These are phyloP conservation scores for Neoscytalidium dimidiatum DNA, from an alignment of 2,329 filamentous ascomycete genomes.

Conservation along the genomic window DNA sequence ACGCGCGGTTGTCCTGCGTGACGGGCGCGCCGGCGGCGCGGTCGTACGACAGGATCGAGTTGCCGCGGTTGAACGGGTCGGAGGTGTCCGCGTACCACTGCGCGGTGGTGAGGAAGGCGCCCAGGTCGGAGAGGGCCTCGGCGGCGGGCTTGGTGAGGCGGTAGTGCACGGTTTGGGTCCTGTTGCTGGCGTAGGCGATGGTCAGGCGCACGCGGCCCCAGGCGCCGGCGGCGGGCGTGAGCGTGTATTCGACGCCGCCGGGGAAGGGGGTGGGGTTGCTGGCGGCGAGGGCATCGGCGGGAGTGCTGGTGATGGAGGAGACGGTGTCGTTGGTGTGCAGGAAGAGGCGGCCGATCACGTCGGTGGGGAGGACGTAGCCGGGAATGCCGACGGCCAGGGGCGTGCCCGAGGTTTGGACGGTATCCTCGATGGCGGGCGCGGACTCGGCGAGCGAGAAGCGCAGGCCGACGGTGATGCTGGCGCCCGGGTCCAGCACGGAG, in stretches of 20 bases:
- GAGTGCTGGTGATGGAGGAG: slow-evolving; percentile 42
- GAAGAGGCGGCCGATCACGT: slow-evolving; percentile 49
- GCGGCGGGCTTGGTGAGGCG: slow-evolving; percentile 53
- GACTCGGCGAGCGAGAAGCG: slow-evolving; percentile 52
- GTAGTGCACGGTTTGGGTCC: slow-evolving; percentile 58
- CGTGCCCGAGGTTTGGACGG: slow-evolving; percentile 45
- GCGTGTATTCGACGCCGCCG: slow-evolving; percentile 37
- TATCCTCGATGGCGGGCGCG: slow-evolving; percentile 51
- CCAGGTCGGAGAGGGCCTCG: slow-evolving; percentile 49
- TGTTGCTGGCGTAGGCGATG: slow-evolving; percentile 51
- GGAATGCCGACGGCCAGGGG: slow-evolving; percentile 57
- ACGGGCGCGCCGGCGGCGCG: slow-evolving; percentile 35
- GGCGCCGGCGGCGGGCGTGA: slow-evolving; percentile 45
- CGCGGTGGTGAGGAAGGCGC: slow-evolving; percentile 55
- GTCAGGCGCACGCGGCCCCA: slow-evolving; percentile 56
- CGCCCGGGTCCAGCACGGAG: slow-evolving; percentile 45
- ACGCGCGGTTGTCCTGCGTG: slow-evolving; percentile 53
- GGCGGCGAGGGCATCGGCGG: slow-evolving; percentile 40
- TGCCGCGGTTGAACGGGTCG: slow-evolving; percentile 57
- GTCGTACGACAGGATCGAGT: slow-evolving; percentile 61
- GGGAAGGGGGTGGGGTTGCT: slow-evolving; percentile 26
- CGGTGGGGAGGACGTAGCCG: slow-evolving; percentile 56
- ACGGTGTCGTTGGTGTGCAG: slow-evolving; percentile 46
- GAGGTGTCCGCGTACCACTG: slow-evolving; percentile 54
- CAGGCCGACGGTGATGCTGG: slow-evolving; percentile 52